Evolutionary conservation across 1,284 basidiomycete species (phyloP), one percentile per base, ranked within the genome.

Genomic region (Pseudozyma sp.): DNA sequence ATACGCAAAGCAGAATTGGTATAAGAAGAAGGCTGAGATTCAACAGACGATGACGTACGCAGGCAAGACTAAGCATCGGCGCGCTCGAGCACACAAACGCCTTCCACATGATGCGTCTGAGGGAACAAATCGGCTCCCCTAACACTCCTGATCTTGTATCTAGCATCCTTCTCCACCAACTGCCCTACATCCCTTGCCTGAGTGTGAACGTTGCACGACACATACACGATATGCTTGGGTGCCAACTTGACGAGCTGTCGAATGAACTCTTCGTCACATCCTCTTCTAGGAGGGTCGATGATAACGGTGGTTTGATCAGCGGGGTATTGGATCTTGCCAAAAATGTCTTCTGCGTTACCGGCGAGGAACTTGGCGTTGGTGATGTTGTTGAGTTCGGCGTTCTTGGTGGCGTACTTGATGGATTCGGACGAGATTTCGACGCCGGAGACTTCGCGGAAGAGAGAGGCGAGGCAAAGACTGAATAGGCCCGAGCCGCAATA

Each of bases 401-500:
- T 98, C 70, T 87, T 87, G 76, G 90, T 91, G 1, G 95, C 95
- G 42, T 89, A 91, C 47, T 87, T 88, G 85, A 98, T 95, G 6
- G 92, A 91, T 74, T 92, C 90, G 48, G 86, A 82, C 52, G 91
- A 83, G 53, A 87, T 91, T 85, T 98, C 96, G 69, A 98, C 94
- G 0, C 96, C 96, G 0, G 92, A 91, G n/a, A 97, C 90, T 36
- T 87, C 88, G 42, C 88, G 85, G 84, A 98, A 98, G 70, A 90
- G 87, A 0, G 90, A 88, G 1, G 93, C 91, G 49, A 99, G 91
- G 11, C 91, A 91, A 86, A 99, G 92, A 1, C 93, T 92, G 86
- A 99, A 98, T 51, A 98, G 88, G 0, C 96, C 96, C 6, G 91
- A 91, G 40, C 93, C 84, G 59, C 85, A 86, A 71, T 86, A 85